Percentiles rank a stretch among this genome's conserved stretches.
Evolutionary conservation across 148 eudicot species (phyloP).

Genomic region (Fagopyrum tataricum): DNA sequence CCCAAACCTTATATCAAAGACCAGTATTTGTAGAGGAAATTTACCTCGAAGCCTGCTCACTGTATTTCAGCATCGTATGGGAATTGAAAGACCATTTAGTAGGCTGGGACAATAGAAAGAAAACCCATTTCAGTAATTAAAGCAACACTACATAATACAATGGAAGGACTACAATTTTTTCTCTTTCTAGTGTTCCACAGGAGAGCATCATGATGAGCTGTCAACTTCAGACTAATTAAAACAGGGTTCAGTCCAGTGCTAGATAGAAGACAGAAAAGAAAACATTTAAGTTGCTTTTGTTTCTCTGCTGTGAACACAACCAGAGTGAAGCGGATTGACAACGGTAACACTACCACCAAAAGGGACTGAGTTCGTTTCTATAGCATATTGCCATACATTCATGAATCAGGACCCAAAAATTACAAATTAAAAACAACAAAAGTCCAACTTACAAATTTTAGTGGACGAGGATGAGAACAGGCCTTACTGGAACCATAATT

Average conservation of each 20-base stretch:
- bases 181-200: no score
- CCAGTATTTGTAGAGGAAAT: neutral
- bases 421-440: no score
- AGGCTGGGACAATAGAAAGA: slow-evolving; percentile 52
- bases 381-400: neutral
- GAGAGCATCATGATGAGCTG: no score
- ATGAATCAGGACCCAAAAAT: no score
- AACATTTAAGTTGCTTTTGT: no score
- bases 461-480: slow-evolving; percentile 80
- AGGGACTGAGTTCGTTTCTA: neutral
- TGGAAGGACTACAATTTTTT: no score
- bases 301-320: no score
- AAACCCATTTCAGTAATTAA: slow-evolving; percentile 7
- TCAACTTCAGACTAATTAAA: no score
- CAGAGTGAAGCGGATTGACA: no score
- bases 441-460: slow-evolving; percentile 54
- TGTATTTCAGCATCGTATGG: slow-evolving; percentile 67
- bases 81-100: slow-evolving; percentile 89
- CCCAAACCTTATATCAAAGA: neutral
- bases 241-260: no score
- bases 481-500: slow-evolving; percentile 90
- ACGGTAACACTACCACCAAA: neutral
- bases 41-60: slow-evolving; percentile 91
- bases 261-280: no score
- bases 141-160: neutral